Percentiles rank a stretch among this genome's conserved stretches.
These are phyloP conservation scores for Diutina rugosa DNA, from an alignment of 1,139 yeast genomes.

Conservation along the genomic window DNA sequence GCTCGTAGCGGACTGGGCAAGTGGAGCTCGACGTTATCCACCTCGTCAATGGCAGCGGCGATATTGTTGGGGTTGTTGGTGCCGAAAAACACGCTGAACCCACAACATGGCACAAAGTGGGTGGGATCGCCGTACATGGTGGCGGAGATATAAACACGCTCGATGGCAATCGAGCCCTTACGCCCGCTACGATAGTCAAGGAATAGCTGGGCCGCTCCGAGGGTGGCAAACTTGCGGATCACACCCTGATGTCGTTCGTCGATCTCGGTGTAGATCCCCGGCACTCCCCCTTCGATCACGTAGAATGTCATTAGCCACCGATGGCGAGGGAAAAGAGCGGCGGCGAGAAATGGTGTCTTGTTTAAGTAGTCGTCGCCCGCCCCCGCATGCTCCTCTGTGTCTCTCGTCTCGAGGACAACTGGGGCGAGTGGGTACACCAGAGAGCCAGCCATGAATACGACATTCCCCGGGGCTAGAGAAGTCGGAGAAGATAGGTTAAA, in stretches of 20 bases:
- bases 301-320: neutral
- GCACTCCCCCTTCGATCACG: neutral
- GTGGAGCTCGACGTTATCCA: neutral
- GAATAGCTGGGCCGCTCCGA: conserved; percentile 1
- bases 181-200: neutral
- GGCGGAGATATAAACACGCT: neutral
- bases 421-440: neutral
- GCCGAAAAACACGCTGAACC: neutral
- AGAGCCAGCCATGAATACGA: neutral
- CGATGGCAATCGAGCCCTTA: neutral
- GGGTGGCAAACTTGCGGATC: neutral
- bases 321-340: neutral
- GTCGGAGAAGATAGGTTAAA: neutral
- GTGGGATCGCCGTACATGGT: neutral
- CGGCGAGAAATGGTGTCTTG: neutral
- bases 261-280: neutral
- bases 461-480: neutral
- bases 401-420: neutral
- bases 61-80: neutral
- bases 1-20: neutral
- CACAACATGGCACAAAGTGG: conserved; percentile 1
- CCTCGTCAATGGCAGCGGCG: neutral
- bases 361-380: neutral
- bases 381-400: neutral
- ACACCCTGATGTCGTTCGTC: neutral